Conservation (phyloP, 2,329 filamentous ascomycete species). For the Verticillium nonalfalfae region DNA sequence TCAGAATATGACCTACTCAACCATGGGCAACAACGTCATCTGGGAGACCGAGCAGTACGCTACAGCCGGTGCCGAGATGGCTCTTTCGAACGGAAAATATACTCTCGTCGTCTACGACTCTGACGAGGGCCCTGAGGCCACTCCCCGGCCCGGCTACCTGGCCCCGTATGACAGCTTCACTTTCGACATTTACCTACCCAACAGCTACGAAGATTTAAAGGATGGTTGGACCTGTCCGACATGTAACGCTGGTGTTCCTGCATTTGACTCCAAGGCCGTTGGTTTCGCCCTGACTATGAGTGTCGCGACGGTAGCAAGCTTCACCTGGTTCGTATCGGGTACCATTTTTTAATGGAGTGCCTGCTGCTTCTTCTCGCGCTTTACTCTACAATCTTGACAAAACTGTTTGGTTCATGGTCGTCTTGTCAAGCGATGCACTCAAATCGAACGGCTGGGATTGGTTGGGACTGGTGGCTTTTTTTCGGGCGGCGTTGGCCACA, state of each 20-base stretch:
- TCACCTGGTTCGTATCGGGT: conserved; percentile 54
- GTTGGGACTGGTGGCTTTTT: neutral
- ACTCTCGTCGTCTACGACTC: conserved; percentile 58
- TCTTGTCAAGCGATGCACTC: neutral
- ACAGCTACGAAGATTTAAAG: conserved; percentile 42
- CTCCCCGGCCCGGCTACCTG: conserved; percentile 49
- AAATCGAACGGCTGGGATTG: neutral
- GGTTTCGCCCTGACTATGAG: conserved; percentile 48
- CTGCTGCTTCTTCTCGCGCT: neutral
- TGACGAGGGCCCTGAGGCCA: conserved; percentile 41
- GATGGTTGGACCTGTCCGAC: conserved; percentile 49
- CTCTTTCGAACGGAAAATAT: conserved; percentile 49
- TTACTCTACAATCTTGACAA: neutral
- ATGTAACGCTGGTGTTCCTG: conserved; percentile 46
- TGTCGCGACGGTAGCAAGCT: conserved; percentile 49
- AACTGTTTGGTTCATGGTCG: neutral
- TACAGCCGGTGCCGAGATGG: conserved; percentile 31
- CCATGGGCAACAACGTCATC: conserved; percentile 38
- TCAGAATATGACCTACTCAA: conserved; percentile 54
- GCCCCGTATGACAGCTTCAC: conserved; percentile 38
- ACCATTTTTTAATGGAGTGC: conserved; percentile 16
- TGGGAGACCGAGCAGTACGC: conserved; percentile 52
- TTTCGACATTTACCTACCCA: conserved; percentile 52
- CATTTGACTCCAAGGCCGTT: conserved; percentile 39
- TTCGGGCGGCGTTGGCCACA: neutral